Base-by-base conservation (phyloP, 805 yeast species). In the Novakomyces olei region DNA sequence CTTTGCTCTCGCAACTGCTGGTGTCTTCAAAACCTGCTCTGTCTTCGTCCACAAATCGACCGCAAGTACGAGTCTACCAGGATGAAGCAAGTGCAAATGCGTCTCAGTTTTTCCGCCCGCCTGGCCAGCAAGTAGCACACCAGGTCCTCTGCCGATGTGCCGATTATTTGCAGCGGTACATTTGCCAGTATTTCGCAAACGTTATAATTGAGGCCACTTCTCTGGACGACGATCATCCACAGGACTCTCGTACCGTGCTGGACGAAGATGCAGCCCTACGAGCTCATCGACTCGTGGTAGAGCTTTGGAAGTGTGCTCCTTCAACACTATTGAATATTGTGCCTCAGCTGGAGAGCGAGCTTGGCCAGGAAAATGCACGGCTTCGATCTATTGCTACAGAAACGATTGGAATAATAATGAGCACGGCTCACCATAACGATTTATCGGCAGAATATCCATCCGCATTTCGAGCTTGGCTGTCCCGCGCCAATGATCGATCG, bases 111-210 rank as follows among this genome's bases (percentile, higher is more conserved):
- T n/a, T n/a, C n/a, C 41, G 43, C 18, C 41, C 69, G 30, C 69
- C 76, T 1, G 76, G 75, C 0, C 72, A 73, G 46, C 65, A 63
- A 26, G 62, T 79, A 42, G 68, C 81, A 4, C 47, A 73, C 24
- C 57, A 65, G 9, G 61, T 81, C 2, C 79, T 92, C 46, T 71
- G 67, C 36, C 56, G 67, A 1, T 76, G 77, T 41, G 49, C 69
- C 1, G 91, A 76, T 39, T 60, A 80, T 38, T 60, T 81, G 62
- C 67, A 85, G 10, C 63, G 92, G 40, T 68, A 69, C 38, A 57
- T 78, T 22, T 74, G 91, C 2, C 81, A 72, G 46, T 73, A 72
- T 41, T 76, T 79, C 40, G 72, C 92, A 0, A 92, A 80, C 43
- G 59, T 69, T 37, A 48, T 80, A 6, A 71, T 71, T 43, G 75